Evolutionary conservation across 2,329 filamentous ascomycete species (phyloP).

Genomic region (Clonostachys byssicola): DNA sequence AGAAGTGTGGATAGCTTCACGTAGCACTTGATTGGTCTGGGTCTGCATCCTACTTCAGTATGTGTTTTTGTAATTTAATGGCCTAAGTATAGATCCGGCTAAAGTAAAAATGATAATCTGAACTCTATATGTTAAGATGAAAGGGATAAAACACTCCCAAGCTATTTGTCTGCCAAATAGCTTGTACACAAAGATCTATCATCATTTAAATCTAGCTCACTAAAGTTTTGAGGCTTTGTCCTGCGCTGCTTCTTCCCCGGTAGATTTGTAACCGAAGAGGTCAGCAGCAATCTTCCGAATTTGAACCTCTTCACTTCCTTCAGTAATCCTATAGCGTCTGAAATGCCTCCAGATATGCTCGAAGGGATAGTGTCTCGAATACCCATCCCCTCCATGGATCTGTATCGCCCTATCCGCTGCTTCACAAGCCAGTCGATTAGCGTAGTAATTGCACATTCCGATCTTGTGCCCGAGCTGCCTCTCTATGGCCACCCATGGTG

Average conservation of each 20-base stretch:
- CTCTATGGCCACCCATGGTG: slow-evolving; percentile 9
- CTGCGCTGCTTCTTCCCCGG: neutral
- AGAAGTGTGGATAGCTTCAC: too few relatives aligned
- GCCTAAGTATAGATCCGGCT: too few relatives aligned
- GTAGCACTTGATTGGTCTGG: too few relatives aligned
- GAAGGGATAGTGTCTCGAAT: slow-evolving; percentile 8
- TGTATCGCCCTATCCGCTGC: slow-evolving; percentile 9
- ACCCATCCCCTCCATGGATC: slow-evolving; percentile 9
- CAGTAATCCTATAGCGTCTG: slow-evolving; percentile 8
- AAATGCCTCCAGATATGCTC: slow-evolving; percentile 11
- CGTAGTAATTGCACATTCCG: slow-evolving; percentile 11
- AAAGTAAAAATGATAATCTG: too few relatives aligned
- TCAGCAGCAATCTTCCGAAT: slow-evolving; percentile 9
- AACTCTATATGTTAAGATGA: too few relatives aligned
- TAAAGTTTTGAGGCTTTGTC: neutral
- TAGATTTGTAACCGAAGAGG: slow-evolving; percentile 7
- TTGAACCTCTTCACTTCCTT: slow-evolving; percentile 10
- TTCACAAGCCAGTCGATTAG: slow-evolving; percentile 7
- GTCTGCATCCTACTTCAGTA: too few relatives aligned
- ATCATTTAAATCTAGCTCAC: neutral
- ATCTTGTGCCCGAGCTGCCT: slow-evolving; percentile 10
- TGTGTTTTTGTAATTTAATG: too few relatives aligned
- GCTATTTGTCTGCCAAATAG: too few relatives aligned
- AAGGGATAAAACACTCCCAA: too few relatives aligned
- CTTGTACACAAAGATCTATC: too few relatives aligned